Evolutionary conservation across 2,329 filamentous ascomycete genomes (phyloP), one percentile per base, ranked within the genome.

Genomic region (Aspergillus pseudotamarii): DNA sequence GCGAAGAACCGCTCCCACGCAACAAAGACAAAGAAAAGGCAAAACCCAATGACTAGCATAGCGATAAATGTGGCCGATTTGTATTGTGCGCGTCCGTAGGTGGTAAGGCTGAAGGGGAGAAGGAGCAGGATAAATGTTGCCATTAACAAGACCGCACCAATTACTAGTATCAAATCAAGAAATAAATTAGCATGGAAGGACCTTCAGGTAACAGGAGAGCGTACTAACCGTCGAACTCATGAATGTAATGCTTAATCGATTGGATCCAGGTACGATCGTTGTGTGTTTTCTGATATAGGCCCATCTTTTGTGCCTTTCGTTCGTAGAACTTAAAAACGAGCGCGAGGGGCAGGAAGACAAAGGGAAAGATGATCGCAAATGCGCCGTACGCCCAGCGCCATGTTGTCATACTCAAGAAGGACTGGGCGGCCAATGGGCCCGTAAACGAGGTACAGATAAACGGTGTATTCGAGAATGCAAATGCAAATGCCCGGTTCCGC

Each of bases 321-420:
- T 88, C 82, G 70, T 89, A 88, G 67, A 79, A 78, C 59, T 83
- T 79, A 70, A 89, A 84, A 21, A 89, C 74, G 10, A 77, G 66
- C 38, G 84, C 82, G 6, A 90, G 79, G 0, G 89, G 89, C 8
- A 85, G 43, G 8, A 83, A 83, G 34, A 87, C 80, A 57, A 83
- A 73, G 0, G 88, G 87, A 5, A 85, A 82, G 62, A 90, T 79
- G 59, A 91, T 86, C 46, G 83, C 80, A 71, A 89, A 90, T 32
- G 81, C 78, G 21, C 87, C 88, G 70, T 86, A 90, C 1, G 80
- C 87, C 88, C 88, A 91, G 30, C 86, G 83, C 83, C 85, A 90
- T 34, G 81, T 84, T 12, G 82, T 79, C 0, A 80, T 79, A 0
- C 76, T 69, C 19, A 86, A 73, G 69, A 78, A 78, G 63, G 88